A percentile compares a stretch with the other conserved stretches of the same genome.
phyloP scores from a whole-genome alignment of 306 rosid species.

The Glycyrrhiza uralensis region DNA sequence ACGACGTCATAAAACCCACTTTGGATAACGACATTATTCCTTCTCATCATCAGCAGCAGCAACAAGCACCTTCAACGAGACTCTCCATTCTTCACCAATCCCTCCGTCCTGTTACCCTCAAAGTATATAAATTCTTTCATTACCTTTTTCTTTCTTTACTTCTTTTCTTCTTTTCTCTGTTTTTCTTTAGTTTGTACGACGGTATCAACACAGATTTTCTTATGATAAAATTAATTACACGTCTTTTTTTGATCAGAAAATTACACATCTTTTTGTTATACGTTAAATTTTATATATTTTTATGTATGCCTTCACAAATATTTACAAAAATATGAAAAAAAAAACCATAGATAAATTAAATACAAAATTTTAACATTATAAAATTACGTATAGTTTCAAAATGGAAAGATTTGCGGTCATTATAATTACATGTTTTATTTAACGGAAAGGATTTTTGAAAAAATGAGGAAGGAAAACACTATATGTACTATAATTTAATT shows the following conservation, averaged over 20 bases:
- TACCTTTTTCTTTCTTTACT: background rate
- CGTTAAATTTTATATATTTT: background rate
- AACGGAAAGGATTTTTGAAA: background rate
- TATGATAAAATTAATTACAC: too few species aligned
- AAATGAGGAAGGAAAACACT: too few species aligned
- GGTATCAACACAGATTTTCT: too few species aligned
- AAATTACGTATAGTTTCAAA: too few species aligned
- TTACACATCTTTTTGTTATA: background rate
- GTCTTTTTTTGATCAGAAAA: too few species aligned
- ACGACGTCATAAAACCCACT: background rate
- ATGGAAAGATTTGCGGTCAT: background rate
- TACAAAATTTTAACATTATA: too few species aligned
- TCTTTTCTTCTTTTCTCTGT: background rate
- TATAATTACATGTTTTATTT: background rate
- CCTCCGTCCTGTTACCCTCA: conserved; percentile 52
- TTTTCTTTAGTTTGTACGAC: background rate
- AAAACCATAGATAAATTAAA: too few species aligned
- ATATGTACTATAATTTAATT: too few species aligned
- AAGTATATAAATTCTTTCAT: conserved; percentile 28
- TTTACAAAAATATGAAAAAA: too few species aligned
- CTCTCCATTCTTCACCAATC: conserved; percentile 43
- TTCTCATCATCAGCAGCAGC: conserved; percentile 6
- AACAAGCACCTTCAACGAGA: conserved; percentile 28
- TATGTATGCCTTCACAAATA: too few species aligned
- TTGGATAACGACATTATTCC: conserved; percentile 4